phyloP scores from a whole-genome alignment of 805 yeast species.

The Millerago galiae region DNA sequence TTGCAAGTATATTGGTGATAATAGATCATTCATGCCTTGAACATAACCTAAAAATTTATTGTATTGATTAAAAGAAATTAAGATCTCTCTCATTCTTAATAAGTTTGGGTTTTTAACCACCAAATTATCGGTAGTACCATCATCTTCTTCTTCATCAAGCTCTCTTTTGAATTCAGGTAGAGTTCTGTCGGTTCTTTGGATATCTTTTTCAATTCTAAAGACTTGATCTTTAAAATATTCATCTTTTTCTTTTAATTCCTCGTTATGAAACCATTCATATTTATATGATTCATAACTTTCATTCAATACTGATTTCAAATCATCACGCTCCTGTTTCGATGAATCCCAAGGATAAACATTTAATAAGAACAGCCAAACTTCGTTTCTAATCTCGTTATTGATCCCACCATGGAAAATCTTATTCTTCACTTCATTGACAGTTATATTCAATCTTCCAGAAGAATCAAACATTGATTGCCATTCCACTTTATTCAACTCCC shows the following conservation, averaged over 20 bases:
- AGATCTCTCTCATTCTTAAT: conserved; percentile 62
- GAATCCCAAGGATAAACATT: conserved; percentile 90
- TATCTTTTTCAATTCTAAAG: conserved; percentile 86
- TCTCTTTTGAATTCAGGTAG: conserved; percentile 49
- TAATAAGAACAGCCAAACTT: conserved; percentile 82
- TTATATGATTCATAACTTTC: conserved; percentile 60
- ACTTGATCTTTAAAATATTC: conserved; percentile 88
- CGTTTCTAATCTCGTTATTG: conserved; percentile 46
- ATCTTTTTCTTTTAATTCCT: conserved; percentile 38
- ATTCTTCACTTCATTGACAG: conserved; percentile 73
- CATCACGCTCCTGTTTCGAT: conserved; percentile 58
- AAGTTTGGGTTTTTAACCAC: conserved; percentile 73
- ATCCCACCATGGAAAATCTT: conserved; percentile 90
- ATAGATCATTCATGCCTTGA: conserved; percentile 94
- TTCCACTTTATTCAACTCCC: conserved; percentile 62
- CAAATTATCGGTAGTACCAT: conserved; percentile 44
- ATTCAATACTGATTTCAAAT: conserved; percentile 47
- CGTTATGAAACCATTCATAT: conserved; percentile 62
- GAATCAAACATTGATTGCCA: conserved; percentile 84
- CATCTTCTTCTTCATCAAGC: conserved; percentile 27
- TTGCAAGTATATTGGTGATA: conserved; percentile 74
- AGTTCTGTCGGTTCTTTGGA: conserved; percentile 83
- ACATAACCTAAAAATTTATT: conserved; percentile 87
- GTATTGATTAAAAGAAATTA: conserved; percentile 80
- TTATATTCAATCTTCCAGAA: conserved; percentile 63